Base-by-base conservation (phyloP, 768 basidiomycete species). In the Artomyces pyxidatus region DNA sequence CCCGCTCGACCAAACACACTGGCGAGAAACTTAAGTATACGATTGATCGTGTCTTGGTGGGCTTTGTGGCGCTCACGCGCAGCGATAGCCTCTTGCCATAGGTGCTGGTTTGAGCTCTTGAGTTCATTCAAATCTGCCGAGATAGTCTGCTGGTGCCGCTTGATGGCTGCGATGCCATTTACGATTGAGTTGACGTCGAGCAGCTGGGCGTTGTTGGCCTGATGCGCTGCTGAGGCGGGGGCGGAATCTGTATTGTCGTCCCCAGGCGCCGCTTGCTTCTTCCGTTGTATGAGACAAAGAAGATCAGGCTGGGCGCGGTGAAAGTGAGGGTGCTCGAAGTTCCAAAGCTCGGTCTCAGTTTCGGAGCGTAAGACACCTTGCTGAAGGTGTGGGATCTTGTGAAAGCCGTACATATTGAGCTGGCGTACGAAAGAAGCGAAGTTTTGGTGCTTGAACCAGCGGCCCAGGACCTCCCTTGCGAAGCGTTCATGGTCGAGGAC, bases 381-480 rank as follows among this genome's bases (percentile, higher is more conserved):
- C 60, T 95, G 93, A 17, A 97, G 80, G 62, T 98, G 93, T 0
- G 93, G 94, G 41, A 97, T 90, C 71, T 88, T 88, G 75, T 89
- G 88, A 65, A 93, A 92, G 47, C 89, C 89, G 65, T 94, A 96
- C 88, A 93, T 93, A 74, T 94, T 96, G 56, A 94, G 75, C 62
- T 96, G 91, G 12, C 91, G 77, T 16, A 94, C 91, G 58, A 96
- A 96, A 28, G 85, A 88, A 49, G 80, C 78, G 67, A 96, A 98
- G 64, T 95, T 96, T 52, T 86, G 83, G 69, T 98, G 96, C 65
- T 99, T 99, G 81, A 97, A 99, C 83, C 87, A 98, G 37, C 83
- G 78, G 3, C 90, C 90, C 6, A 98, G 79, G 27, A 96, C 80
- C 65, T 95, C 87, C 32, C 81, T 80, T 2, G 90, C 87, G 63